Evolutionary conservation across 2,329 filamentous ascomycete genomes (phyloP).

Genomic region (Fusarium praegraminearum): DNA sequence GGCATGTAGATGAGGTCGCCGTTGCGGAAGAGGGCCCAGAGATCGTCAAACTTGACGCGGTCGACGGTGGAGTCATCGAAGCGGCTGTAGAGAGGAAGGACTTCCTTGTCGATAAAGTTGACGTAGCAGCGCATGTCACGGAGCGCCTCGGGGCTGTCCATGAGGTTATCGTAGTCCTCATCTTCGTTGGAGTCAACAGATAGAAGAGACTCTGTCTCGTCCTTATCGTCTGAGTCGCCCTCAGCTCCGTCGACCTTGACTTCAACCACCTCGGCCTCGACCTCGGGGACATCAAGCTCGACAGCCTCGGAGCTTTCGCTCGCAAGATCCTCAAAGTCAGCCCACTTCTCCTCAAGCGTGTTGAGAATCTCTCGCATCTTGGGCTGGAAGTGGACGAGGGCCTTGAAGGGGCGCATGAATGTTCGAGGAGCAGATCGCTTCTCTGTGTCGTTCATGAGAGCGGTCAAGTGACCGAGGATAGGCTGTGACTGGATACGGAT

Average conservation of each 20-base stretch:
- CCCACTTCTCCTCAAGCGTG: constrained; percentile 58
- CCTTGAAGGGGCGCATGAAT: constrained; percentile 57
- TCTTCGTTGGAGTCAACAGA: constrained; percentile 55
- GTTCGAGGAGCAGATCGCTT: constrained; percentile 54
- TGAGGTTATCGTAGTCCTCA: constrained; percentile 52
- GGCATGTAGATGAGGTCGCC: constrained; percentile 59
- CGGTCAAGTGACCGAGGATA: constrained; percentile 55
- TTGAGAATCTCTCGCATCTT: constrained; percentile 56
- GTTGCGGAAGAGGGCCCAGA: constrained; percentile 57
- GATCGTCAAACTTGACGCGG: constrained; percentile 56
- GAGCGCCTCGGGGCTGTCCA: constrained; percentile 56
- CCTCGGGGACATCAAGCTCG: constrained; percentile 40
- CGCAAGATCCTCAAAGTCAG: constrained; percentile 51
- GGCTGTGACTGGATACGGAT: constrained; percentile 58
- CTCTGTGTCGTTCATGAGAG: constrained; percentile 53
- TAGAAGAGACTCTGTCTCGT: constrained; percentile 50
- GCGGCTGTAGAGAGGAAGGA: constrained; percentile 53
- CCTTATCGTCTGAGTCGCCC: constrained; percentile 32
- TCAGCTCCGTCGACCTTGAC: constrained; percentile 33
- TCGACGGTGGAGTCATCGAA: constrained; percentile 47
- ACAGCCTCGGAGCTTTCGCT: constrained; percentile 42
- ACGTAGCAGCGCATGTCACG: constrained; percentile 59
- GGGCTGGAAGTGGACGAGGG: constrained; percentile 56
- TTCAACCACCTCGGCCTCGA: constrained; percentile 49
- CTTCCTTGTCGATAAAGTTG: constrained; percentile 57